Percentiles rank a stretch among this genome's conserved stretches.
phyloP scores from a whole-genome alignment of 1,284 basidiomycete genomes.

The Amylostereum chailletii region DNA sequence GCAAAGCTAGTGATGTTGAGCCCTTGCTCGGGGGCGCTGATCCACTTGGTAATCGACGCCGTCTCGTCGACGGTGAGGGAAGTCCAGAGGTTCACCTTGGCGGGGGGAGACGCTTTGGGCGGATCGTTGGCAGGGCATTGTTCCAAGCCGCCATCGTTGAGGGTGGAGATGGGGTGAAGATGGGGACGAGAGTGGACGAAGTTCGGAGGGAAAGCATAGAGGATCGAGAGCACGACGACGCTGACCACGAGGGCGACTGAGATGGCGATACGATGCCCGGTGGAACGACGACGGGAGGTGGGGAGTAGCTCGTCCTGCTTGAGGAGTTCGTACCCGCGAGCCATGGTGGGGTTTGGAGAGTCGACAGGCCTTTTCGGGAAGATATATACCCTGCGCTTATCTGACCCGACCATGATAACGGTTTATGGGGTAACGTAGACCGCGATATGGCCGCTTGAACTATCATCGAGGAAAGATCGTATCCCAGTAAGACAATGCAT shows the following conservation, averaged over 20 bases:
- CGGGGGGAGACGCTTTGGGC: slow-evolving; percentile 29
- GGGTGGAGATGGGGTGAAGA: background rate
- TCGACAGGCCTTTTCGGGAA: no score
- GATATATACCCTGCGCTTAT: no score
- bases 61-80: slow-evolving; percentile 37
- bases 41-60: slow-evolving; percentile 35
- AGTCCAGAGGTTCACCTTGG: slow-evolving; percentile 37
- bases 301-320: slow-evolving; percentile 10
- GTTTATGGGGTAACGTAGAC: no score
- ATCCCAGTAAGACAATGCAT: no score
- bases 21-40: slow-evolving; percentile 28
- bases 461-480: no score
- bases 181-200: background rate
- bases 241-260: slow-evolving; percentile 11
- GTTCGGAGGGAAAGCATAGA: slow-evolving; percentile 13
- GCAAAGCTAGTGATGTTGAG: slow-evolving; percentile 39
- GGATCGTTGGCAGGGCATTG: slow-evolving; percentile 26
- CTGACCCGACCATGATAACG: no score
- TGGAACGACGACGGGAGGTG: background rate
- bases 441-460: no score
- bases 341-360: slow-evolving; percentile 7
- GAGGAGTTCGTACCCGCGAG: slow-evolving; percentile 14
- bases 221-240: slow-evolving; percentile 12
- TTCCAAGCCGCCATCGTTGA: slow-evolving; percentile 10
- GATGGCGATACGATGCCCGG: slow-evolving; percentile 11